Base-by-base conservation (phyloP, 352 stramenopile species). In the Pythium coloratum region DNA sequence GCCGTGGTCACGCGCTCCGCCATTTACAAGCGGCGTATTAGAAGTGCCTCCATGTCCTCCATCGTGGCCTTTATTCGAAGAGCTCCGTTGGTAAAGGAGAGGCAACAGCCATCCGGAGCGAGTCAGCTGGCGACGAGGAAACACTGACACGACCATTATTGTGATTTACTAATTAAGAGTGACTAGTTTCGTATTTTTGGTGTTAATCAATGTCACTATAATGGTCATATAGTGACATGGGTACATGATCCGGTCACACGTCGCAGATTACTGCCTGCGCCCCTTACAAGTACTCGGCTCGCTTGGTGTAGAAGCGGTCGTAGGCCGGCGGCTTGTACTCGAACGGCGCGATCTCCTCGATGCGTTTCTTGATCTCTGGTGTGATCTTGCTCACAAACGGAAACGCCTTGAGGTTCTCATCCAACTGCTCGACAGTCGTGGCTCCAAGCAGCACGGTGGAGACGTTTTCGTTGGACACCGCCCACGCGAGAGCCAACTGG, bases 401-500 rank as follows among this genome's bases (percentile, higher is more conserved):
- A 33, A 90, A 54, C 34, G 76, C 72, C 47, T 80, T 64, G 30
- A 91, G 53, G 67, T 91, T 92, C 38, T 86, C 72, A 34, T 89
- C 69, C 4, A 90, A 63, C 36, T 91, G 82, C 2, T 56, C 4
- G 7, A 71, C 20, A 0, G 58, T 84, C 28, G 49, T 85, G 18
- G 82, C 80, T n/a, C 80, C 84, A 38, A 86, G 59, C 6, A 92
- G 49, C 28, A 90, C 78, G 5, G 75, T 85, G 6, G 73, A 81
- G 12, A 90, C 80, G 30, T 90, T 79, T 0, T 62, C 34, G 47
- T 90, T 90, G 7, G 69, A 71, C 5, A 76, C 42, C 30, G 74
- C 82, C 83, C 81, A 92, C 34, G 78, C 83, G 34, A 91, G 62
- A 1, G 83, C 78, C 33, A 91, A 69, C 33, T 78, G 76, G 2